Conservation (phyloP, 495 filamentous ascomycete genomes). For the Geoglossum glabrum region DNA sequence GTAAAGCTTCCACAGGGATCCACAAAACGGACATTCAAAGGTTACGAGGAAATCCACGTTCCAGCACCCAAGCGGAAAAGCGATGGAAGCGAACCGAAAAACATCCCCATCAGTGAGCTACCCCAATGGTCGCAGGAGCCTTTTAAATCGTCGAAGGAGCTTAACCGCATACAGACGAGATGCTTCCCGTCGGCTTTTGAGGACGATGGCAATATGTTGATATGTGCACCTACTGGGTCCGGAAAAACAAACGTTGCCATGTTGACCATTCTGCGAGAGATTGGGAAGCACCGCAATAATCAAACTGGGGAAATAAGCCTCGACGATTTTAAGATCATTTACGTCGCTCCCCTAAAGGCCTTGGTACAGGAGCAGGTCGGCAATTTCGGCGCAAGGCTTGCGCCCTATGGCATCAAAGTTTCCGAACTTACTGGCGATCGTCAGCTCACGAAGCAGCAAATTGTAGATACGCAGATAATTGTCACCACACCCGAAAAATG, state of each 20-base stretch:
- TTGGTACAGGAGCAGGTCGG: constrained; percentile 93
- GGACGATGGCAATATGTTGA: constrained; percentile 90
- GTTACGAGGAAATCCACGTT: constrained; percentile 95
- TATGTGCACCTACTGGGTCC: constrained; percentile 92
- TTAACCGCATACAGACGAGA: constrained; percentile 89
- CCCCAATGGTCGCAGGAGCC: constrained; percentile 81
- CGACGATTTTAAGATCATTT: constrained; percentile 94
- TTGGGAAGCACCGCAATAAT: constrained; percentile 82
- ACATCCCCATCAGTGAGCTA: constrained; percentile 65
- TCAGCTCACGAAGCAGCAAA: constrained; percentile 96
- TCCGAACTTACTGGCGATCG: constrained; percentile 91
- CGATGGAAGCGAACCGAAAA: constrained; percentile 56
- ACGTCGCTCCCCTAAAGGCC: constrained; percentile 85
- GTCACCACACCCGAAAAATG: constrained; percentile 98
- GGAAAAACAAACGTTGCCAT: constrained; percentile 99
- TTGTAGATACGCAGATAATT: constrained; percentile 93
- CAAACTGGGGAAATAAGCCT: constrained; percentile 76
- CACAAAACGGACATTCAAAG: constrained; percentile 85
- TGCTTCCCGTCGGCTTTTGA: constrained; percentile 83
- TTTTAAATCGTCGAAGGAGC: constrained; percentile 58
- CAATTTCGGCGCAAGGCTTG: constrained; percentile 81
- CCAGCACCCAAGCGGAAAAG: constrained; percentile 69
- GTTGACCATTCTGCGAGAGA: constrained; percentile 87
- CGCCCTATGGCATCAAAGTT: constrained; percentile 79
- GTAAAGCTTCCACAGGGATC: constrained; percentile 91